phyloP scores from a whole-genome alignment of 2,329 filamentous ascomycete genomes.

The Alternaria atra region DNA sequence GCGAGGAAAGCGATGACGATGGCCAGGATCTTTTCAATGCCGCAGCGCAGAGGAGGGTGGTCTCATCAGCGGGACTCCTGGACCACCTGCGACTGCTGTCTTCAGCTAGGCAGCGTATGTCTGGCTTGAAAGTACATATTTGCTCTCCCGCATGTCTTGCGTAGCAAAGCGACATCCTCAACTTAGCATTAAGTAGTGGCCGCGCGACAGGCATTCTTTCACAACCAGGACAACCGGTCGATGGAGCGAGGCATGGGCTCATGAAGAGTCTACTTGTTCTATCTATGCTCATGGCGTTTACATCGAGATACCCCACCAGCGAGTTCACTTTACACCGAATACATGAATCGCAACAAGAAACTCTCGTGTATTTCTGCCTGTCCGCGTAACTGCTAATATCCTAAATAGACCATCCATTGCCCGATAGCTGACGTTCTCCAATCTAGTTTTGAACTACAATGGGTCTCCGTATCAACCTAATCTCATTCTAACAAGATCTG shows the following conservation, averaged over 20 bases:
- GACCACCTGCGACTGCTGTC: neutral
- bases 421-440: neutral
- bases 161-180: neutral
- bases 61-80: neutral
- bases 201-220: neutral
- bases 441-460: no score
- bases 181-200: neutral
- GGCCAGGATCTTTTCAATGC: neutral
- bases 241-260: neutral
- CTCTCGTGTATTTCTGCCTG: accelerated
- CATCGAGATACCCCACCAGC: neutral
- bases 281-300: neutral
- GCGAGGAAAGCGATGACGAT: neutral
- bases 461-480: neutral
- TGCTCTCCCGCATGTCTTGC: neutral
- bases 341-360: neutral
- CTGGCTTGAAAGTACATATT: neutral
- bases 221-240: neutral
- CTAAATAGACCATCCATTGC: neutral
- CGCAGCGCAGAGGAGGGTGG: neutral
- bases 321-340: neutral
- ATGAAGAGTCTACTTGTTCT: neutral
- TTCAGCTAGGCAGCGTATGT: neutral
- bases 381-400: neutral
- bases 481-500: no score